Conservation (phyloP, 768 basidiomycete genomes). For the Boletellus emodensis region DNA sequence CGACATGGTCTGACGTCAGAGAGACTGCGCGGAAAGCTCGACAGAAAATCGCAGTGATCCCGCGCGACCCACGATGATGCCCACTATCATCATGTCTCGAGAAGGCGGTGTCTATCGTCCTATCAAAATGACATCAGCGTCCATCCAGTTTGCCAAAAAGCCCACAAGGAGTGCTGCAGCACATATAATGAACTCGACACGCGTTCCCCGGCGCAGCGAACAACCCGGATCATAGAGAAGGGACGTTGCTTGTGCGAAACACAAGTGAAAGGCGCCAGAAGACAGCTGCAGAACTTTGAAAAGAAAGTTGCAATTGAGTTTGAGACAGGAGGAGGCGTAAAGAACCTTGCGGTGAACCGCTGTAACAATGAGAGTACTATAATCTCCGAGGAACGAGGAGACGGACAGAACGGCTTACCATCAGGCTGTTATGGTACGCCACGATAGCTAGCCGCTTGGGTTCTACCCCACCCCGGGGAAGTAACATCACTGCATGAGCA, state of each 20-base stretch:
- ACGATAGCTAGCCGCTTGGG: slow-evolving; percentile 6
- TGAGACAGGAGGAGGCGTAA: slow-evolving; percentile 5
- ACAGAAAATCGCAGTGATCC: slow-evolving; percentile 9
- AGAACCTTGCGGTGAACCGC: slow-evolving; percentile 11
- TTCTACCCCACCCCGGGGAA: slow-evolving; percentile 10
- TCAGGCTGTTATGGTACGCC: slow-evolving; percentile 4
- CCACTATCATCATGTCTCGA: slow-evolving; percentile 8
- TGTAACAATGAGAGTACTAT: slow-evolving; percentile 10
- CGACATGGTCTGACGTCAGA: slow-evolving; percentile 24
- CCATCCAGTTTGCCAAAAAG: slow-evolving; percentile 12
- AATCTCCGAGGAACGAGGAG: slow-evolving; percentile 29
- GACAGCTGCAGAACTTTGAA: slow-evolving; percentile 1
- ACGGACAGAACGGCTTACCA: slow-evolving; percentile 13
- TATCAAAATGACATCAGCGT: slow-evolving; percentile 23
- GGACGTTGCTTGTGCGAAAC: not conserved
- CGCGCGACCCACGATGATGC: not conserved
- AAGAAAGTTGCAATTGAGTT: slow-evolving; percentile 6
- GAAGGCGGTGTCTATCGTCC: slow-evolving; percentile 13
- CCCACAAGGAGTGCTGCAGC: slow-evolving; percentile 8
- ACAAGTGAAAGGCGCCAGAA: slow-evolving; percentile 11
- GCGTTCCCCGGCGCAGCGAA: slow-evolving; percentile 8
- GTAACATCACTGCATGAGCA: slow-evolving; percentile 9
- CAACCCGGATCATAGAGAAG: slow-evolving; percentile 12
- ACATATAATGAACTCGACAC: slow-evolving; percentile 16
- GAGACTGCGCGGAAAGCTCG: slow-evolving; percentile 16